Evolutionary conservation across 2,329 filamentous ascomycete genomes (phyloP).

Genomic region (Pseudogymnoascus sp.): DNA sequence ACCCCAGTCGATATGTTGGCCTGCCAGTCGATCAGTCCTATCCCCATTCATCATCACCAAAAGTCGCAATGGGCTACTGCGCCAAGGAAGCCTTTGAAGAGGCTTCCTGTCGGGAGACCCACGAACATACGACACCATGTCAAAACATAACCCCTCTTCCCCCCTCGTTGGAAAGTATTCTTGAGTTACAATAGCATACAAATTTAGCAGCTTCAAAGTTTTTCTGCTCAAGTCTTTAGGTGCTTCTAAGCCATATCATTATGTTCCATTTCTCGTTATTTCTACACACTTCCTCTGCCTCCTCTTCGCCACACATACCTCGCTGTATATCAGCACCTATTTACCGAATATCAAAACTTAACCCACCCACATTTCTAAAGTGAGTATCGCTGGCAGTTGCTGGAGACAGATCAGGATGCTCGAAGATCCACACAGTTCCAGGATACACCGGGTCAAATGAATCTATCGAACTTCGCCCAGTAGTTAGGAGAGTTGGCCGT

Average conservation of each 20-base stretch:
- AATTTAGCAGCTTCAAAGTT: not conserved
- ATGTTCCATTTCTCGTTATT: not conserved
- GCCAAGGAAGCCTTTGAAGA: no score
- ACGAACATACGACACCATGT: slow-evolving; percentile 1
- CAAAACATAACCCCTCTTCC: slow-evolving; percentile 3
- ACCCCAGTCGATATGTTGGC: no score
- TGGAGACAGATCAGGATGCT: not conserved
- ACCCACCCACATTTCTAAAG: not conserved
- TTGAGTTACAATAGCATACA: not conserved
- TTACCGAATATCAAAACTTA: not conserved
- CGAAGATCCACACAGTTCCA: not conserved
- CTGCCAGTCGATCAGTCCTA: no score
- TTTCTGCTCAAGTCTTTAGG: not conserved
- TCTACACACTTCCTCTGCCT: no score
- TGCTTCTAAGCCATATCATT: not conserved
- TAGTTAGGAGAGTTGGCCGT: not conserved
- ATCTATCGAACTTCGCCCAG: not conserved
- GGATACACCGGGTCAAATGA: not conserved
- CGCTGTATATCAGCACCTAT: no score
- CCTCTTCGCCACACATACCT: no score
- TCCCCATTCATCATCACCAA: no score
- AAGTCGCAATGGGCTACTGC: not conserved
- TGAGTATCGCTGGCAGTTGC: not conserved
- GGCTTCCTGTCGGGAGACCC: slow-evolving; percentile 3
- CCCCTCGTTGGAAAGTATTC: not conserved